phyloP scores from a whole-genome alignment of 352 stramenopile genomes.

The Phytophthora melonis region DNA sequence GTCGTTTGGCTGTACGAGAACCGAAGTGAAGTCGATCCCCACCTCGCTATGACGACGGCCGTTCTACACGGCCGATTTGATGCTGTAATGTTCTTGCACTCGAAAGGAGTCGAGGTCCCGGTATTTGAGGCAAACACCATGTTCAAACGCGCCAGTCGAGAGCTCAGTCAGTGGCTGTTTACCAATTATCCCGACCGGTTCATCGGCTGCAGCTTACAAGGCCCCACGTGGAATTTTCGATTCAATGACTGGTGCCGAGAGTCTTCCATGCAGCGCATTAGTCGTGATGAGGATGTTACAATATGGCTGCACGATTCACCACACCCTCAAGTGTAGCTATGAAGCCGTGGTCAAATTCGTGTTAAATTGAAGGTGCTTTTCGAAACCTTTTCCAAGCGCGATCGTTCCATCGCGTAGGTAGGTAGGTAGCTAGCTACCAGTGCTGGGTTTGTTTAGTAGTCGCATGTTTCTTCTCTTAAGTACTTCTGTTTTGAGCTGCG shows the following conservation, averaged over 20 bases:
- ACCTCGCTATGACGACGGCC: constrained; percentile 21
- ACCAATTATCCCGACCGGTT: constrained; percentile 17
- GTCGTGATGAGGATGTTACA: constrained; percentile 17
- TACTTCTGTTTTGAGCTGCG: too few species aligned
- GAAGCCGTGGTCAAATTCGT: too few species aligned
- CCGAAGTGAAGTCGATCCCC: constrained; percentile 12
- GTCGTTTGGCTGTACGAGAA: constrained; percentile 30
- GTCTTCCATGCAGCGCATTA: constrained; percentile 10
- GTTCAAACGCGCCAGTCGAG: constrained; percentile 18
- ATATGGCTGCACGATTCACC: constrained; percentile 17
- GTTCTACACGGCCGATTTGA: constrained; percentile 26
- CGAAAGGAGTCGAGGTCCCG: constrained; percentile 8
- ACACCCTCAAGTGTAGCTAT: too few species aligned
- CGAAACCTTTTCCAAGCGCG: too few species aligned
- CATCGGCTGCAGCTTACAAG: constrained; percentile 19
- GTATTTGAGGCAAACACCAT: constrained; percentile 1
- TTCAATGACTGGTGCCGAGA: constrained; percentile 40
- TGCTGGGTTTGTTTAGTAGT: background rate
- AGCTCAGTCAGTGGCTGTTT: constrained; percentile 27
- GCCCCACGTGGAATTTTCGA: constrained; percentile 28
- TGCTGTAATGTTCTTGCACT: constrained; percentile 29
- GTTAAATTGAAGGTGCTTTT: too few species aligned
- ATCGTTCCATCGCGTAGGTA: too few species aligned
- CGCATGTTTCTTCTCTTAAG: too few species aligned
- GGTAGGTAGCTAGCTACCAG: background rate